These are phyloP conservation scores for Solanum rostratum DNA, from an alignment of 257 asterid genomes.

Conservation along the genomic window DNA sequence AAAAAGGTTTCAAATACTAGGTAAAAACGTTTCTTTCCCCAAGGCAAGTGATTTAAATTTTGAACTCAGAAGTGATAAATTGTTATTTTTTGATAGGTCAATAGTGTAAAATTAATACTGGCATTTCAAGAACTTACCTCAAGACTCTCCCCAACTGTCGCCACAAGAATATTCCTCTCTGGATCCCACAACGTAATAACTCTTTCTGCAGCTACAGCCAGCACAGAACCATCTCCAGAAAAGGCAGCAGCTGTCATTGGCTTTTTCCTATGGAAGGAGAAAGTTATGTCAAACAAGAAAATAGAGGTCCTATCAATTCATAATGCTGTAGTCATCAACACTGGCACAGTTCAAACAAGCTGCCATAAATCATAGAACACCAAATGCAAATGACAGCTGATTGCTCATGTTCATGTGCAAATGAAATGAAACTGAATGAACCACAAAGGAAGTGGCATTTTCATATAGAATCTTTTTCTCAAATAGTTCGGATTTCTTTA, in stretches of 20 bases:
- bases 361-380: neutral
- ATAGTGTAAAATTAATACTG: neutral
- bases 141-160: slow-evolving; percentile 69
- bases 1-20: neutral
- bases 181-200: slow-evolving; percentile 96
- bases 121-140: slow-evolving; percentile 36
- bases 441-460: neutral
- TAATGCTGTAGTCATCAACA: neutral
- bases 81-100: neutral
- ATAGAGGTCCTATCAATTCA: neutral
- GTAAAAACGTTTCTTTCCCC: neutral
- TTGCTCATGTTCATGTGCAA: neutral
- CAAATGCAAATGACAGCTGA: neutral
- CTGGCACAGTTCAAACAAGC: neutral
- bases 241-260: slow-evolving; percentile 79
- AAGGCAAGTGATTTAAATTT: neutral
- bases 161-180: slow-evolving; percentile 56
- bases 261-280: slow-evolving; percentile 49
- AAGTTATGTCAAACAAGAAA: neutral
- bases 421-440: neutral
- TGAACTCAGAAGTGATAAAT: neutral
- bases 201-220: slow-evolving; percentile 88
- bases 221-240: slow-evolving; percentile 83
- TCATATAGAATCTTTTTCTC: neutral
- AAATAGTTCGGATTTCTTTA: neutral